Percentiles rank a stretch among this genome's conserved stretches.
Conservation (phyloP, 345 rosid species). For the Mangifera indica region DNA sequence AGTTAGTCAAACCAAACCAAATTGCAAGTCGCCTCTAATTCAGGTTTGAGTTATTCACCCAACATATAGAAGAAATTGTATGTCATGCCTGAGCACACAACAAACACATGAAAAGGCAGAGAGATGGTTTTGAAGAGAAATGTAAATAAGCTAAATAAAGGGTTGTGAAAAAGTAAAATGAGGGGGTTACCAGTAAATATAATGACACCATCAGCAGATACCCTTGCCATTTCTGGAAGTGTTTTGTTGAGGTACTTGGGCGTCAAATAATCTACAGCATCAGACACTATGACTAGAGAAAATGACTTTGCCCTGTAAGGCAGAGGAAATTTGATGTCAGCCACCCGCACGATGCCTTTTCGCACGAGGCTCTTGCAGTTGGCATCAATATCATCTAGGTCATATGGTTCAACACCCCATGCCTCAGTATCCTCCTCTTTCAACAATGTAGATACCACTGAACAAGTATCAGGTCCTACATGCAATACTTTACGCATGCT, state of each 20-base stretch:
- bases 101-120: too few species aligned
- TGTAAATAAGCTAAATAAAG: too few species aligned
- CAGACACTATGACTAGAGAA: slow-evolving; percentile 66
- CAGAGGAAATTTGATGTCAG: slow-evolving; percentile 63
- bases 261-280: slow-evolving; percentile 68
- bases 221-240: slow-evolving; percentile 65
- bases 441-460: slow-evolving; percentile 55
- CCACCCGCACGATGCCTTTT: slow-evolving; percentile 56
- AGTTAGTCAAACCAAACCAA: not conserved
- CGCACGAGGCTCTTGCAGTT: slow-evolving; percentile 48
- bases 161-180: not conserved
- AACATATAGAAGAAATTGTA: not conserved
- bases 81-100: not conserved
- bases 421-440: slow-evolving; percentile 58
- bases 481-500: slow-evolving; percentile 63
- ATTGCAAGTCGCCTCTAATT: not conserved
- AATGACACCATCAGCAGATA: slow-evolving; percentile 54
- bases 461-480: slow-evolving; percentile 68
- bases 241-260: slow-evolving; percentile 68
- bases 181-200: slow-evolving; percentile 47
- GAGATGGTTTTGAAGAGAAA: not conserved
- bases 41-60: not conserved
- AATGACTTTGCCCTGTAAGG: slow-evolving; percentile 66
- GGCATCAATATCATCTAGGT: slow-evolving; percentile 57
- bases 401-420: slow-evolving; percentile 78